These are phyloP conservation scores for Salix arbutifolia DNA, from an alignment of 345 rosid genomes.

Conservation along the genomic window DNA sequence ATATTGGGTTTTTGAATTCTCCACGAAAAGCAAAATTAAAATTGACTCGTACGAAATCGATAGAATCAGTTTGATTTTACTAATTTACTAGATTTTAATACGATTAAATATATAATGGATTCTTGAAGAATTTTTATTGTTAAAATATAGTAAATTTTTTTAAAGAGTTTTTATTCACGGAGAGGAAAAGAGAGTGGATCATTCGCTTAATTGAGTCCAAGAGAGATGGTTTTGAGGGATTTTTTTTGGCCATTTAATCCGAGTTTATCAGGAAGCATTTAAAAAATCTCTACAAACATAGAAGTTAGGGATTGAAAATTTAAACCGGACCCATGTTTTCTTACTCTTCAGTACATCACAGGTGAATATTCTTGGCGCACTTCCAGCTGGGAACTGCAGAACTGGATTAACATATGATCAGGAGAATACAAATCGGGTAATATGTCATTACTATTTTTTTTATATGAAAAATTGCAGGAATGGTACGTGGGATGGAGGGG, in stretches of 20 bases:
- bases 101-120: too few species aligned
- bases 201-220: too few species aligned
- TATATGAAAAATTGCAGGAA: slow-evolving; percentile 26
- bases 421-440: not conserved
- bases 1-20: not conserved
- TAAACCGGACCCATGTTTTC: slow-evolving; percentile 57
- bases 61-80: too few species aligned
- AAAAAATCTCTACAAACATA: slow-evolving; percentile 58
- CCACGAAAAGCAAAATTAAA: too few species aligned
- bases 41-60: too few species aligned
- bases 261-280: slow-evolving; percentile 45
- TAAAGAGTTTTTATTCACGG: too few species aligned
- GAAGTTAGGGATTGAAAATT: slow-evolving; percentile 57
- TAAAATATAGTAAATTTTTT: too few species aligned
- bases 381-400: not conserved
- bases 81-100: too few species aligned
- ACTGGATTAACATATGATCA: not conserved
- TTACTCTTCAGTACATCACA: slow-evolving; percentile 80
- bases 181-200: too few species aligned
- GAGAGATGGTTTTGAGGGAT: too few species aligned
- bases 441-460: not conserved
- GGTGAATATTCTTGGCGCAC: slow-evolving; percentile 27
- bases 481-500: slow-evolving; percentile 75
- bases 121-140: too few species aligned
- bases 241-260: too few species aligned